These are phyloP conservation scores for Alternaria sp. DNA, from an alignment of 2,329 filamentous ascomycete genomes.

Conservation along the genomic window DNA sequence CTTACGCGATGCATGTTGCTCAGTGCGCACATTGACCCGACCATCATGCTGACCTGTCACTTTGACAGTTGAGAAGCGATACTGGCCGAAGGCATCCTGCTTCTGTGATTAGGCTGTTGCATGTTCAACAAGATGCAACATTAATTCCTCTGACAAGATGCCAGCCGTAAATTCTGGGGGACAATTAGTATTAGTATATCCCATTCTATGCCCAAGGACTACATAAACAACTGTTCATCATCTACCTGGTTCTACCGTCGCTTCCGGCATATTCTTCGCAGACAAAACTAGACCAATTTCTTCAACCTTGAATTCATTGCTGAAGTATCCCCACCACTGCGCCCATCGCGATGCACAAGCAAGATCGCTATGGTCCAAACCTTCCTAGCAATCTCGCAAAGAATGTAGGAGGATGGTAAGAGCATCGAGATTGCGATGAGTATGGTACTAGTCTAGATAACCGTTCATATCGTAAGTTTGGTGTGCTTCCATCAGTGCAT, in stretches of 20 bases:
- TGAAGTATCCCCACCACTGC: neutral
- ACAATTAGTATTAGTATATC: neutral
- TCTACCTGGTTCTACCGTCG: neutral
- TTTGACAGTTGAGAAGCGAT: neutral
- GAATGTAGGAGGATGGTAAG: neutral
- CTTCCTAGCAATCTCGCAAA: neutral
- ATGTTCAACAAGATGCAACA: neutral
- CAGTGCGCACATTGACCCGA: neutral
- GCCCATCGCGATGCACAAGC: neutral
- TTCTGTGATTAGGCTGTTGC: neutral
- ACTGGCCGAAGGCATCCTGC: neutral
- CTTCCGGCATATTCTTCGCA: neutral
- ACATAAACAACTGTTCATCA: neutral
- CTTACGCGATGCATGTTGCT: neutral
- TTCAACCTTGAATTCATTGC: neutral
- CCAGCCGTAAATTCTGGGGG: neutral
- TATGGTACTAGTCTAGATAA: neutral
- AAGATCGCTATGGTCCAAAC: neutral
- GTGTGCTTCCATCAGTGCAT: conserved; percentile 12
- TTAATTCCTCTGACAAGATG: neutral
- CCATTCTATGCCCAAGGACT: neutral
- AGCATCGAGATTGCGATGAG: neutral
- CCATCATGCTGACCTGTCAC: neutral
- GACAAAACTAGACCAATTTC: neutral
- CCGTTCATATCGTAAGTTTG: neutral